Conservation (phyloP, 345 rosid genomes). For the Euclidium syriacum region DNA sequence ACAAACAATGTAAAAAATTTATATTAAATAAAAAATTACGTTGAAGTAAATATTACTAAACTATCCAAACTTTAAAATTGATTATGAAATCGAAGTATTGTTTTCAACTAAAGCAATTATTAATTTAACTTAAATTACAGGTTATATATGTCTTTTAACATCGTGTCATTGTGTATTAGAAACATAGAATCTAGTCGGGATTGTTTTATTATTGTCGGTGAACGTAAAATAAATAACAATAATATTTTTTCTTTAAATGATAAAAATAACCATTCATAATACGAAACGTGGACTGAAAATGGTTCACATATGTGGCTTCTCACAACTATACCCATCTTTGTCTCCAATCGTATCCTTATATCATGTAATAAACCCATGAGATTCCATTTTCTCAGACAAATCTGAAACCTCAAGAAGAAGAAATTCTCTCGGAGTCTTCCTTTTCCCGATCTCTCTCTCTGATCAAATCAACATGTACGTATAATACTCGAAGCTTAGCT, state of each 20-base stretch:
- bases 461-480: conserved; percentile 8
- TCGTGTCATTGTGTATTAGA: neutral
- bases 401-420: neutral
- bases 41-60: too few relatives aligned
- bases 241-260: neutral
- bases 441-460: neutral
- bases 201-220: conserved; percentile 15
- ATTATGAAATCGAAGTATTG: too few relatives aligned
- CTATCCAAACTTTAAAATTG: too few relatives aligned
- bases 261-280: neutral
- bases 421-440: neutral
- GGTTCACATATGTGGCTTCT: neutral
- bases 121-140: neutral
- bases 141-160: neutral
- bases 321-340: conserved; percentile 11
- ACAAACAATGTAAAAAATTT: too few relatives aligned
- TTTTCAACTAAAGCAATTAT: too few relatives aligned
- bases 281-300: conserved; percentile 1
- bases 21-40: too few relatives aligned
- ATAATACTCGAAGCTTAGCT: neutral
- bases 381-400: neutral
- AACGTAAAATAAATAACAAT: neutral
- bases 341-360: neutral
- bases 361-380: neutral
- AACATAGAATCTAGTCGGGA: neutral